Evolutionary conservation across 805 yeast species (phyloP), one percentile per base, ranked within the genome.

Genomic region (Zygosaccharomyces bailii): DNA sequence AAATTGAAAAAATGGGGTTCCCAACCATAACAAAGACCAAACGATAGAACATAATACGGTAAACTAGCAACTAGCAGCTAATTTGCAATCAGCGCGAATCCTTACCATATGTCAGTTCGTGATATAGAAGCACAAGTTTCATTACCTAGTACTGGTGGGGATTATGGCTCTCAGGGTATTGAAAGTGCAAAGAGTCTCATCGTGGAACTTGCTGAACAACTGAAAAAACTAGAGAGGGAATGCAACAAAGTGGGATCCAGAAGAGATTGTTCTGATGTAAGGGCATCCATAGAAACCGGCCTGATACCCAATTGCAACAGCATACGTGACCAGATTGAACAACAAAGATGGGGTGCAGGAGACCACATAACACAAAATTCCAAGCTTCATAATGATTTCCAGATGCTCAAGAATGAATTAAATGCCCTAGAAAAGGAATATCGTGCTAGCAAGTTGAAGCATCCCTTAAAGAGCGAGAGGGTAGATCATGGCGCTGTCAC

Each of bases 321-420:
- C 4, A 39, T 55, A 18, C 42, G 57, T 10, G 56, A 56, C 42
- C 52, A 53, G 18, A 50, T 56, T 16, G 45, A 47, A 10, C 47
- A 39, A 43, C 6, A 46, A 39, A 11, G 25, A 5, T 45, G 52
- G 49, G 42, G 27, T 11, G 29, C 13, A 8, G 24, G 20, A 13
- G 49, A 45, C 16, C 25, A 48, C 9, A 39, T 43, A 31, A 45
- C 49, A 8, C 42, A 45, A 16, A 48, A 50, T 4, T 48, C 51
- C 16, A 74, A 84, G 45, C 61, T 86, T 14, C 66, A 70, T 11
- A 69, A 69, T 17, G 91, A 86, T 60, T 80, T 78, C 53, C 69
- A 69, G 23, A 73, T 71, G 14, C 69, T 84, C 16, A 73, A 75
- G 49, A 65, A 65, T 34, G 74, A 64, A 57, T 79, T 67, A 61